Conservation (phyloP, 208 protist genomes). For the Balamuthia mandrillaris region DNA sequence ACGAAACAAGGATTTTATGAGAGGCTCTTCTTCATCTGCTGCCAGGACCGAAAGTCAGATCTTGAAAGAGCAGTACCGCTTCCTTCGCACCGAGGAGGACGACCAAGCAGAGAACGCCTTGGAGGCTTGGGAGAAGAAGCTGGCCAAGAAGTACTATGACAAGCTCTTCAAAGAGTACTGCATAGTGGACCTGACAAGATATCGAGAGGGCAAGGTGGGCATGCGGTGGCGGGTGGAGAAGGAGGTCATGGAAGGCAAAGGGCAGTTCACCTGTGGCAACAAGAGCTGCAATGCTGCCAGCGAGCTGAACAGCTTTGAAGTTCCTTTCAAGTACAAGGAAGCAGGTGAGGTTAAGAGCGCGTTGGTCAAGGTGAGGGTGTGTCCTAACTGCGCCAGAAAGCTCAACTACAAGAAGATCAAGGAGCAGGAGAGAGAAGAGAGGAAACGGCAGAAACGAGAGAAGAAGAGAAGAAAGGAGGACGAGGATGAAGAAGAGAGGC, state of each 20-base stretch:
- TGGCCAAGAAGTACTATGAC: constrained; percentile 22
- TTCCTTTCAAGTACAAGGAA: constrained; percentile 47
- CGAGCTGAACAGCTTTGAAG: constrained; percentile 42
- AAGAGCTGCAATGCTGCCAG: constrained; percentile 19
- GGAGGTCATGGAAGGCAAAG: constrained; percentile 40
- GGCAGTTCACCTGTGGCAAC: constrained; percentile 29
- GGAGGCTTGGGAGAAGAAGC: constrained; percentile 34
- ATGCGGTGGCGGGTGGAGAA: constrained; percentile 41
- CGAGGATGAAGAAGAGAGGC: constrained; percentile 2
- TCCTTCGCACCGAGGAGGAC: constrained; percentile 33
- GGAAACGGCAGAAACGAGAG: neutral
- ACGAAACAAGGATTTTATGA: neutral
- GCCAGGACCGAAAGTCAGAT: constrained; percentile 25
- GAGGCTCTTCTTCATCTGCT: neutral
- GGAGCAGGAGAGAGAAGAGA: constrained; percentile 29
- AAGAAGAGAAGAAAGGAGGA: constrained; percentile 26
- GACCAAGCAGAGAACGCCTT: neutral
- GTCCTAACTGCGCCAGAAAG: constrained; percentile 44
- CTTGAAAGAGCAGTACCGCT: constrained; percentile 29
- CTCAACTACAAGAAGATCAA: constrained; percentile 43
- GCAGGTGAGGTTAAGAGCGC: constrained; percentile 47
- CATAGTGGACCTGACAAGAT: constrained; percentile 31
- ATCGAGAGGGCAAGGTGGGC: constrained; percentile 24
- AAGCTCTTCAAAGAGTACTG: constrained; percentile 31
- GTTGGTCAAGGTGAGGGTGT: constrained; percentile 52